phyloP scores from a whole-genome alignment of 148 eudicot species.

The Fallopia convolvulus region DNA sequence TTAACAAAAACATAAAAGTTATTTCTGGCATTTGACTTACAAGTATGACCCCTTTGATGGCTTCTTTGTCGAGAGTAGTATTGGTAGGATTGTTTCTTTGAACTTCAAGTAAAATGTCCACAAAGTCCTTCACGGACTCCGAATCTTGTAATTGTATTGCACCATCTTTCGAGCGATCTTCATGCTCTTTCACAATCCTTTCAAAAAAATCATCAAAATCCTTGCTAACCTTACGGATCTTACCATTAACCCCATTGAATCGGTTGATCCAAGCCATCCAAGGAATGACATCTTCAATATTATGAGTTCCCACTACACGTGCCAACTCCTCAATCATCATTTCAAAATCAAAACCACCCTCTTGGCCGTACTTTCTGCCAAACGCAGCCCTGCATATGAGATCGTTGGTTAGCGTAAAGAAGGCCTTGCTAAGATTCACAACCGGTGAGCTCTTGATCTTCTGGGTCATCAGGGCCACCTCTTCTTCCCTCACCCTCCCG shows the following conservation, averaged over 20 bases:
- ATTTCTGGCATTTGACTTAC: not conserved
- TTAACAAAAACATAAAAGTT: too few relatives aligned
- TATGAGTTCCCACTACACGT: not conserved
- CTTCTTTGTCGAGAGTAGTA: not conserved
- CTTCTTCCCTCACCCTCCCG: not conserved
- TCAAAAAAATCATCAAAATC: not conserved
- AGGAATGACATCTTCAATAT: slow-evolving; percentile 6
- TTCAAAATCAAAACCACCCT: not conserved
- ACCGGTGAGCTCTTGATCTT: not conserved
- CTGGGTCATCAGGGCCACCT: not conserved
- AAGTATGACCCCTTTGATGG: not conserved
- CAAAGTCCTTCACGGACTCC: not conserved
- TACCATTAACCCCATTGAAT: slow-evolving; percentile 4
- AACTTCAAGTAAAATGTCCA: not conserved
- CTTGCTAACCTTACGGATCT: not conserved
- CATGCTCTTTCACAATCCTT: not conserved
- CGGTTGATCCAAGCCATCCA: slow-evolving; percentile 11
- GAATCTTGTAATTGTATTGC: not conserved
- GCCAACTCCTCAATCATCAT: not conserved
- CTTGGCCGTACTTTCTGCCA: not conserved
- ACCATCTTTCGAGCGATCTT: not conserved
- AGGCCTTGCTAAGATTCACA: not conserved
- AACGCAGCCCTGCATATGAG: slow-evolving; percentile 1
- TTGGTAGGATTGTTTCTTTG: not conserved
- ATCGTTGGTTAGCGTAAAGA: not conserved